Base-by-base conservation (phyloP, 108 stramenopile species). In the Nannochloropsis oceanica region DNA sequence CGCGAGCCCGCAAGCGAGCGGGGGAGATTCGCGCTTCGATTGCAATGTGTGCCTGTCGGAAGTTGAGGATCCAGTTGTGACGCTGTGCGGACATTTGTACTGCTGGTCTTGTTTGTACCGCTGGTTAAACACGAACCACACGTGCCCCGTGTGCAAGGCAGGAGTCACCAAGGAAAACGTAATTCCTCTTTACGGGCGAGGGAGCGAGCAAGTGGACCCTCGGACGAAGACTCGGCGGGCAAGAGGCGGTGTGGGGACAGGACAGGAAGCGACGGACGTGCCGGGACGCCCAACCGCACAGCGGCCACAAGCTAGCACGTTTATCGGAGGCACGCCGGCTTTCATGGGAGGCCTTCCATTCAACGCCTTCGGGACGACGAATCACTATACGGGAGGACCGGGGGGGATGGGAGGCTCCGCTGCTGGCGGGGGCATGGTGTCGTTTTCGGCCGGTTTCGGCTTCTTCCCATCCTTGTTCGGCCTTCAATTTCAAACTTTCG, bases 1-100 rank as follows among this genome's bases (percentile, higher is more conserved):
- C 59, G 18, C 59, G n/a, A 73, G 59, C 59, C n/a, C 59, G n/a
- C 59, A 73, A 73, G 5, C 59, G 18, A 34, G 34, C 5, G 34
- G 34, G 34, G 34, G 34, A 5, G 59, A 73, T n/a, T 73, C 87
- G 18, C 82, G 44, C 26, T 89, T 95, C 86, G 89, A 89, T 43
- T 96, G 95, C 92, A 94, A 94, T 84, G 94, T 96, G 82, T 96
- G 95, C 86, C 90, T 96, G 42, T 95, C 95, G 20, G 83, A 90
- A 11, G 95, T 94, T 13, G 44, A 85, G 20, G 94, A 95, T 83
- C 94, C 95, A 5, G 95, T 96, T 27, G 94, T 94, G 27, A 94
- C 95, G 26, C 91, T 85, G 44, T 96, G 95, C 84, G 95, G 95
- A 2, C 95, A 96, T 83, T 84, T 96, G 83, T 96, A 94, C 85